These are phyloP conservation scores for Fusarium lyarnte DNA, from an alignment of 2,329 filamentous ascomycete genomes.

Conservation along the genomic window DNA sequence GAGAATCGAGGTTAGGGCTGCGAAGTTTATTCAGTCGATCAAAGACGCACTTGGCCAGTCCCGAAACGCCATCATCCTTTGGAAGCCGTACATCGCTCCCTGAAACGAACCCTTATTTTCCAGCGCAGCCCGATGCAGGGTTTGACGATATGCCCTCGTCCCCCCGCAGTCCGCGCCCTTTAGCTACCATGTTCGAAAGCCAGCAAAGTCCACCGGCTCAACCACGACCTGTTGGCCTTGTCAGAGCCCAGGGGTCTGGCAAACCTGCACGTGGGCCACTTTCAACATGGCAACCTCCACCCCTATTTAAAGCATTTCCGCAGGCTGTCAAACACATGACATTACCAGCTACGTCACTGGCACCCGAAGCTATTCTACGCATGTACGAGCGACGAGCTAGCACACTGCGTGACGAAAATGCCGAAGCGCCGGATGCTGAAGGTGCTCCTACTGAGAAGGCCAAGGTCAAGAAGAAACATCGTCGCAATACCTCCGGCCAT, in stretches of 20 bases:
- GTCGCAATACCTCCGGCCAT: slow-evolving; percentile 53
- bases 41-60: slow-evolving; percentile 49
- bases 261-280: slow-evolving; percentile 47
- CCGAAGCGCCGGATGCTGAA: slow-evolving; percentile 20
- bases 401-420: slow-evolving; percentile 29
- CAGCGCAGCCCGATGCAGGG: slow-evolving; percentile 48
- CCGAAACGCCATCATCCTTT: slow-evolving; percentile 45
- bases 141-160: slow-evolving; percentile 50
- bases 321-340: slow-evolving; percentile 81
- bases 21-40: slow-evolving; percentile 61
- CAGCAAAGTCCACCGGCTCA: slow-evolving; percentile 23
- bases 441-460: slow-evolving; percentile 45
- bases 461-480: slow-evolving; percentile 57
- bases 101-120: slow-evolving; percentile 57
- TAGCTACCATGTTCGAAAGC: slow-evolving; percentile 40
- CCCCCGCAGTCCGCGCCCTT: slow-evolving; percentile 36
- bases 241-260: slow-evolving; percentile 25
- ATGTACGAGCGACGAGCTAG: slow-evolving; percentile 61
- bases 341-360: slow-evolving; percentile 72
- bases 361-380: slow-evolving; percentile 75
- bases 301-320: slow-evolving; percentile 86
- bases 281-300: slow-evolving; percentile 72
- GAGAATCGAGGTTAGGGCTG: slow-evolving; percentile 63
- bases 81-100: slow-evolving; percentile 58
- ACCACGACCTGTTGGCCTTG: slow-evolving; percentile 8